These are phyloP conservation scores for Immersiella caudata DNA, from an alignment of 495 filamentous ascomycete genomes.

Conservation along the genomic window DNA sequence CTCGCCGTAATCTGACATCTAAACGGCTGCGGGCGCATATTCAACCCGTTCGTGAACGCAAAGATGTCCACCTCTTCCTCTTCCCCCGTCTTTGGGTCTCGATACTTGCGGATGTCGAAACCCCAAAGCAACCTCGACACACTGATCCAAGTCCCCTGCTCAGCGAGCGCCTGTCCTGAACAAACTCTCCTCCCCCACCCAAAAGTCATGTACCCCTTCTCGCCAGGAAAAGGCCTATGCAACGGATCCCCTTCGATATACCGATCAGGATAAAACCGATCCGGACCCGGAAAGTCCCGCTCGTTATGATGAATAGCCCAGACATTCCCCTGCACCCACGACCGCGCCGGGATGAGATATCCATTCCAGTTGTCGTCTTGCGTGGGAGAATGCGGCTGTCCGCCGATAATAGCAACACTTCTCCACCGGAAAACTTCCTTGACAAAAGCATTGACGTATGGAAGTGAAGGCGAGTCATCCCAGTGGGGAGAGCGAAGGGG, in stretches of 20 bases:
- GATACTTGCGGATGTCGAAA: slow-evolving; percentile 54
- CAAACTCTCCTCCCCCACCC: slow-evolving; percentile 65
- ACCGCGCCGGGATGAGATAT: slow-evolving; percentile 55
- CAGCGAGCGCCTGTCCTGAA: slow-evolving; percentile 60
- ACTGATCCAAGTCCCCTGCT: slow-evolving; percentile 59
- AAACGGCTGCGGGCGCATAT: slow-evolving; percentile 59
- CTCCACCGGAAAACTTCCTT: slow-evolving; percentile 68
- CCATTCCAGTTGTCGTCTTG: slow-evolving; percentile 62
- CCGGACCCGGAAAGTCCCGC: slow-evolving; percentile 63
- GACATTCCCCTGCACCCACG: slow-evolving; percentile 63
- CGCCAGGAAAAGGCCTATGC: slow-evolving; percentile 57
- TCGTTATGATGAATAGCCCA: slow-evolving; percentile 69
- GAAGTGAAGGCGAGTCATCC: slow-evolving; percentile 59
- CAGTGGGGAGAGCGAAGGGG: slow-evolving; percentile 56
- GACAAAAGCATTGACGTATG: slow-evolving; percentile 62
- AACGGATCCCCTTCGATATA: slow-evolving; percentile 52
- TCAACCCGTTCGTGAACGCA: slow-evolving; percentile 56
- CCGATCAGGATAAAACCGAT: slow-evolving; percentile 57
- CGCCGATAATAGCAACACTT: slow-evolving; percentile 64
- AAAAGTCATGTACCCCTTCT: slow-evolving; percentile 66
- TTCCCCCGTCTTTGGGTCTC: slow-evolving; percentile 47
- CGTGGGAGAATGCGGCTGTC: slow-evolving; percentile 64
- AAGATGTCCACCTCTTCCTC: slow-evolving; percentile 59
- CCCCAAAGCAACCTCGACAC: slow-evolving; percentile 60
- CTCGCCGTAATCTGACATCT: slow-evolving; percentile 52